Conservation (phyloP, 202 grass and related monocot species). For the Digitaria exilis region DNA sequence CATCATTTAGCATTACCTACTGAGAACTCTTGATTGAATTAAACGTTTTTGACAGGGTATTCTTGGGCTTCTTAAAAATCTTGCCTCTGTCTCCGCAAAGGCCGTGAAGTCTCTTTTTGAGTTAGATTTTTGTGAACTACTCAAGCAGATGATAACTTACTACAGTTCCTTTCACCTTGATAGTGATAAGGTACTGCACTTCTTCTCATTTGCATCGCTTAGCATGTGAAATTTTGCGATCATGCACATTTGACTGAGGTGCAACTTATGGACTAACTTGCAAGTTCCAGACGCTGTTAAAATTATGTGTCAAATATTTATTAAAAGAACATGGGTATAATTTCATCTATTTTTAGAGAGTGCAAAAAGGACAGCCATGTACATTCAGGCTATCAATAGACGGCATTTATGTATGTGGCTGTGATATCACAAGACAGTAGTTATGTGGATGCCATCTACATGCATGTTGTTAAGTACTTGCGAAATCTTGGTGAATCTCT, state of each 20-base stretch:
- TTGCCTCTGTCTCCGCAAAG: conserved; percentile 45
- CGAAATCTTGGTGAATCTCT: neutral
- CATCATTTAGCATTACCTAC: neutral
- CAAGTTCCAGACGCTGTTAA: conserved; percentile 4
- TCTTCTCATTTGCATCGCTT: neutral
- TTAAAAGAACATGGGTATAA: neutral
- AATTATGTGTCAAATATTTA: neutral
- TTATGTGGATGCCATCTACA: conserved; percentile 26
- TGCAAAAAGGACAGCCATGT: neutral
- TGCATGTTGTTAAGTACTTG: neutral
- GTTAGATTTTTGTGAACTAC: conserved; percentile 42
- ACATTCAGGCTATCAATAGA: conserved; percentile 15
- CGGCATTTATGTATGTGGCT: neutral
- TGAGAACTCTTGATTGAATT: conserved; percentile 9
- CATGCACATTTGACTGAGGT: neutral
- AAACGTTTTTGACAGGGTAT: conserved; percentile 38
- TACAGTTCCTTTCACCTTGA: conserved; percentile 30
- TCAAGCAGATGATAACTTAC: conserved; percentile 46
- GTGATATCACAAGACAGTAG: neutral
- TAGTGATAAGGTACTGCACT: conserved; percentile 45
- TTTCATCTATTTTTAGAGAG: neutral
- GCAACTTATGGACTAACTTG: neutral
- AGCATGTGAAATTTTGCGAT: neutral
- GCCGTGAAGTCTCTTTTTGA: conserved; percentile 57
- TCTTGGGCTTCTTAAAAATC: conserved; percentile 41